Conservation (phyloP, 495 filamentous ascomycete genomes). For the Aspergillus campestris region DNA sequence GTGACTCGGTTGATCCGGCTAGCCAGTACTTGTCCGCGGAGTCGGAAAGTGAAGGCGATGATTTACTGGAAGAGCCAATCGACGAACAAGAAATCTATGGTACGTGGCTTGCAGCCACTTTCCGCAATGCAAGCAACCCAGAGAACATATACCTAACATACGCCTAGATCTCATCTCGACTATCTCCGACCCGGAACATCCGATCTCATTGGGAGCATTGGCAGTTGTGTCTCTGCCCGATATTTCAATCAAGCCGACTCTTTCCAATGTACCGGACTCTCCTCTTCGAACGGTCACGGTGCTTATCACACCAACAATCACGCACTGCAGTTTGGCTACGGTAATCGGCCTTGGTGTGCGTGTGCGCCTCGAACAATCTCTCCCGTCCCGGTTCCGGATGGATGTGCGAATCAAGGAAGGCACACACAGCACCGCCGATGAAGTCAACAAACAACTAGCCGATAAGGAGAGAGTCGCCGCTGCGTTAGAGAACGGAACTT, state of each 20-base stretch:
- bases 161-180: slow-evolving; percentile 76
- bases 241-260: slow-evolving; percentile 65
- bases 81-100: slow-evolving; percentile 96
- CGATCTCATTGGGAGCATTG: slow-evolving; percentile 81
- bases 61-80: slow-evolving; percentile 66
- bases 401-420: slow-evolving; percentile 94
- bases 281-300: slow-evolving; percentile 44
- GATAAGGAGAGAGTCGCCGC: slow-evolving; percentile 97
- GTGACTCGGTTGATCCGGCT: slow-evolving; percentile 44
- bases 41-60: slow-evolving; percentile 46
- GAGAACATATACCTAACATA: background rate
- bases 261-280: slow-evolving; percentile 36
- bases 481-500: slow-evolving; percentile 84
- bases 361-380: slow-evolving; percentile 78
- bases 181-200: slow-evolving; percentile 94
- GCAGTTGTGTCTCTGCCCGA: slow-evolving; percentile 91
- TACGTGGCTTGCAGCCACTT: slow-evolving; percentile 31
- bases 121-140: background rate
- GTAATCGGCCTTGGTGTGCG: slow-evolving; percentile 93
- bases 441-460: slow-evolving; percentile 90
- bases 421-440: slow-evolving; percentile 87
- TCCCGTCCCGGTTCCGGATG: slow-evolving; percentile 87
- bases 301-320: slow-evolving; percentile 91
- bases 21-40: slow-evolving; percentile 22
- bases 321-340: slow-evolving; percentile 91